These are phyloP conservation scores for Picochlorum sp. DNA, from an alignment of 139 green algal genomes.

Conservation along the genomic window DNA sequence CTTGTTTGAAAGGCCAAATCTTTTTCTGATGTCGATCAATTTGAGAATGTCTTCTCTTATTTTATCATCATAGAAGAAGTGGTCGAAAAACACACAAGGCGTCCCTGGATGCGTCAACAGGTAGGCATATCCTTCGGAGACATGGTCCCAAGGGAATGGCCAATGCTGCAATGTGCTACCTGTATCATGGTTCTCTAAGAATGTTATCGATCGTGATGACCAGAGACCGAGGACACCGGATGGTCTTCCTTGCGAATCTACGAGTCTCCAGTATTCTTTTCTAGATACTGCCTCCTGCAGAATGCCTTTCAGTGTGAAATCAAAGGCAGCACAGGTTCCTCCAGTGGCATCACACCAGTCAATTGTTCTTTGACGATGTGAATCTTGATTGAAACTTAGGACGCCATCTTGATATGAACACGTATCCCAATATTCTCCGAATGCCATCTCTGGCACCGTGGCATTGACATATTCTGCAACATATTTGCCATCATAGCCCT, in stretches of 20 bases:
- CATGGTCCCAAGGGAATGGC: constrained; percentile 59
- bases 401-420: constrained; percentile 89
- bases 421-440: constrained; percentile 95
- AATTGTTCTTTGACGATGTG: constrained; percentile 80
- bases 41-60: constrained; percentile 40
- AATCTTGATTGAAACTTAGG: constrained; percentile 95
- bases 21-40: constrained; percentile 63
- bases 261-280: constrained; percentile 91
- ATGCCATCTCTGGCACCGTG: constrained; percentile 76
- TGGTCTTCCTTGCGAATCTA: constrained; percentile 67
- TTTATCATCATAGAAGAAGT: constrained; percentile 32
- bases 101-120: constrained; percentile 89
- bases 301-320: constrained; percentile 88
- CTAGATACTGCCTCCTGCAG: constrained; percentile 84
- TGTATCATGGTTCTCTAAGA: constrained; percentile 96
- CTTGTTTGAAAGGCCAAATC: constrained; percentile 52
- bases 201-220: constrained; percentile 87
- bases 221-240: constrained; percentile 84
- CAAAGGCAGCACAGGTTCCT: constrained; percentile 82
- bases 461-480: constrained; percentile 71
- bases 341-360: constrained; percentile 89
- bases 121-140: constrained; percentile 82
- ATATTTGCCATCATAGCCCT: constrained; percentile 44
- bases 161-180: constrained; percentile 63
- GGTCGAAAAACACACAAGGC: constrained; percentile 72